These are phyloP conservation scores for Eleusine coracana DNA, from an alignment of 176 grass and related monocot species.

Conservation along the genomic window DNA sequence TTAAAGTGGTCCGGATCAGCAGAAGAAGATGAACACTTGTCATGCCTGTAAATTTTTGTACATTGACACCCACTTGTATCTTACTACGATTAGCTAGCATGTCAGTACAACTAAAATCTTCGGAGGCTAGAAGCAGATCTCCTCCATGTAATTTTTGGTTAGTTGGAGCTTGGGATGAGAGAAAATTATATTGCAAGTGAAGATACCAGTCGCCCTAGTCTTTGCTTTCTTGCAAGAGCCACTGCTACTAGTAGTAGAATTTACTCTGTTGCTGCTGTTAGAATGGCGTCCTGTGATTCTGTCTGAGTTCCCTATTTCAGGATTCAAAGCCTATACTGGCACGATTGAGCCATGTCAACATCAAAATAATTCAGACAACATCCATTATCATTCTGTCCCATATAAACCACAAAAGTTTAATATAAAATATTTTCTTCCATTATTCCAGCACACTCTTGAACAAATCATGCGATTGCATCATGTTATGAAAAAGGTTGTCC, in stretches of 20 bases:
- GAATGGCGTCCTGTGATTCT: not conserved
- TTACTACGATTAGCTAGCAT: conserved; percentile 8
- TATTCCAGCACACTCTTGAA: not conserved
- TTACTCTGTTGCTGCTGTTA: not conserved
- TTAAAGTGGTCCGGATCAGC: conserved; percentile 11
- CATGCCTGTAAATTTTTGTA: conserved; percentile 62
- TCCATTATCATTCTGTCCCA: not conserved
- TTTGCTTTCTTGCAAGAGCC: not conserved
- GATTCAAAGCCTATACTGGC: not conserved
- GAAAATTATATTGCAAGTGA: not conserved
- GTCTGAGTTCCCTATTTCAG: not conserved
- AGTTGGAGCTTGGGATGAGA: conserved; percentile 7
- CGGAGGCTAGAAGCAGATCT: not conserved
- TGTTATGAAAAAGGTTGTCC: conserved; percentile 3
- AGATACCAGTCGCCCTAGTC: not conserved
- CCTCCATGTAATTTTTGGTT: conserved; percentile 19
- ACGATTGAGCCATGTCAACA: not conserved
- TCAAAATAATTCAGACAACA: conserved; percentile 13
- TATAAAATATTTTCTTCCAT: not conserved
- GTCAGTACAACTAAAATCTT: not conserved
- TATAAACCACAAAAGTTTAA: not conserved
- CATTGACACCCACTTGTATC: conserved; percentile 15
- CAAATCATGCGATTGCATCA: not conserved
- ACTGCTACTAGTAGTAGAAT: not conserved
- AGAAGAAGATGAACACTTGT: conserved; percentile 35